phyloP scores from a whole-genome alignment of 345 rosid genomes.

The Eucalyptus coolabah region DNA sequence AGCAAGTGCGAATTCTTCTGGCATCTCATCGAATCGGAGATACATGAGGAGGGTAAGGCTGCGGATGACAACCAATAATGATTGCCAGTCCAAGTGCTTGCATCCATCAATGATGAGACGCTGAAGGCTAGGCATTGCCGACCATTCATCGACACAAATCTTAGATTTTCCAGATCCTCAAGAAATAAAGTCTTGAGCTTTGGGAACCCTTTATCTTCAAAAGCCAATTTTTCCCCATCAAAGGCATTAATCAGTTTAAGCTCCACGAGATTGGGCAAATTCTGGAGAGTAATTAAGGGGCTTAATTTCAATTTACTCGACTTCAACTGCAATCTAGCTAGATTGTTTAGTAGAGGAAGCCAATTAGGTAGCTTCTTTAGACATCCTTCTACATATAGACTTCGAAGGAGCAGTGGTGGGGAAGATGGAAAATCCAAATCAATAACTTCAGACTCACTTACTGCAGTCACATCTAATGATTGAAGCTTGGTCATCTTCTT shows the following conservation, averaged over 20 bases:
- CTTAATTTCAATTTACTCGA: fast-evolving
- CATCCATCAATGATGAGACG: fast-evolving
- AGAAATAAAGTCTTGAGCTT: fast-evolving
- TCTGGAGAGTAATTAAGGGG: background rate
- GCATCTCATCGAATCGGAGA: fast-evolving
- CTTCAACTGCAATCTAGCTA: fast-evolving
- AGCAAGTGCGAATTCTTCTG: fast-evolving
- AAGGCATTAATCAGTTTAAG: fast-evolving
- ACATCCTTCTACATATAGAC: fast-evolving
- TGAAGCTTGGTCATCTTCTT: fast-evolving
- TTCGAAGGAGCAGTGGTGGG: fast-evolving
- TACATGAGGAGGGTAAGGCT: background rate
- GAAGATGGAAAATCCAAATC: too few relatives aligned
- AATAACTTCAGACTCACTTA: fast-evolving
- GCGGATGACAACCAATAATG: background rate
- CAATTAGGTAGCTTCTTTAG: background rate
- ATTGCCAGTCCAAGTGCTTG: background rate
- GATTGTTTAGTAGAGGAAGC: fast-evolving
- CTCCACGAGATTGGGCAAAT: background rate
- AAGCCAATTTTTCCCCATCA: background rate
- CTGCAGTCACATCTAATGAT: fast-evolving
- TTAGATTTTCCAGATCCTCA: fast-evolving
- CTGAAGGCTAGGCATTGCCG: background rate
- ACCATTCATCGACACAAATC: background rate
- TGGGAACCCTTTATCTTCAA: background rate